A percentile compares a stretch with the other conserved stretches of the same genome.
Evolutionary conservation across 257 asterid species (phyloP).

Genomic region (Jaltomata sinuosa): DNA sequence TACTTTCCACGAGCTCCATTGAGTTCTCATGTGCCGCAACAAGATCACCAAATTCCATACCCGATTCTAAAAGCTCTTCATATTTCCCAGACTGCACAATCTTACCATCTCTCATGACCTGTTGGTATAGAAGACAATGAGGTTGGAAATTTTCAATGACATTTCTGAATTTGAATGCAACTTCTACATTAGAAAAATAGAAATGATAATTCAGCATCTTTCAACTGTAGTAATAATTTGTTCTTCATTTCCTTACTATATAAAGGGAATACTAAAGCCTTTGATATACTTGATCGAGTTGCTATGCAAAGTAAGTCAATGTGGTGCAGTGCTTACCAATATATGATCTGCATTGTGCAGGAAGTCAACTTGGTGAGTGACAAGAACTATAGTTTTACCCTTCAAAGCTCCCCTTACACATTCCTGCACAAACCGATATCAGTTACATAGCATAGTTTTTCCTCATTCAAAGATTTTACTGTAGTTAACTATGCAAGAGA

Average conservation of each 20-base stretch:
- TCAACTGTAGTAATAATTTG: not conserved
- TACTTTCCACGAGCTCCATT: constrained; percentile 46
- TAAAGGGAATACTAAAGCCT: not conserved
- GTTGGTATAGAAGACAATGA: not conserved
- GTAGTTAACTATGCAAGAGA: not conserved
- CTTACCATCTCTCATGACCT: constrained; percentile 67
- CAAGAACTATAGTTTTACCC: constrained; percentile 54
- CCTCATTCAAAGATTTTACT: not conserved
- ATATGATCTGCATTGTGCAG: constrained; percentile 61
- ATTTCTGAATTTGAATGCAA: not conserved
- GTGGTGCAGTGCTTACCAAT: constrained; percentile 25
- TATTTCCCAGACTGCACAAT: constrained; percentile 69
- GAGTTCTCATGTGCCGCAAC: constrained; percentile 68
- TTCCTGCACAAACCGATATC: constrained; percentile 33
- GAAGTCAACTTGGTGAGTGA: constrained; percentile 76
- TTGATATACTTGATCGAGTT: not conserved
- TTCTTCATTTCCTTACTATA: not conserved
- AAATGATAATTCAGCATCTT: not conserved
- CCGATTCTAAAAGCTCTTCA: constrained; percentile 28
- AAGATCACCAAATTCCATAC: constrained; percentile 47
- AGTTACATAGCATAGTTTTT: not conserved
- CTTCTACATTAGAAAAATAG: not conserved
- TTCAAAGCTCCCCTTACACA: constrained; percentile 51
- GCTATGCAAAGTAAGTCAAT: not conserved
- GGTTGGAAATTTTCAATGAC: not conserved